Base-by-base conservation (phyloP, 2,329 filamentous ascomycete species). In the Calonectria pseudoturangicola region DNA sequence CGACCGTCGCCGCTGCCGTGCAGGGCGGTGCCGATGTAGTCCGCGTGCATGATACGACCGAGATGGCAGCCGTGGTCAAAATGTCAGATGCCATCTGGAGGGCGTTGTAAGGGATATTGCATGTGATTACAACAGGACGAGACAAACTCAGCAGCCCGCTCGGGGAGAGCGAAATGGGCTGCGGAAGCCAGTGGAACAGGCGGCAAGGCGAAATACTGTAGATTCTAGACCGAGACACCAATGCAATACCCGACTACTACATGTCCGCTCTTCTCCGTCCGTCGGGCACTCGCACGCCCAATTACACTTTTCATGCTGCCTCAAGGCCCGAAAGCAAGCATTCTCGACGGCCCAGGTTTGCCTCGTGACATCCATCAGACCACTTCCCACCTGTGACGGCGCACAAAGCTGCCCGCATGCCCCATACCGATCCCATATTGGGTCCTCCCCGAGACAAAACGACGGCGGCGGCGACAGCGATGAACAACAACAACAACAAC, bases 41-140 rank as follows among this genome's bases (percentile, higher is more conserved):
- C 56, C 89, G 97, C 65, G 95, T 99, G 50, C 97, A 99, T 85
- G 96, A 98, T 86, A 94, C 96, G 16, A 85, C 87, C 69, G 94
- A 97, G 86, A 98, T 98, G 96, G 88, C 85, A 48, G 90, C 95
- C 84, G 95, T 98, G 39, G 92, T 92, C 1, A 93, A 90, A 82
- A 96, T 98, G 92, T 92, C 95, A 10, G 96, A 98, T 89, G 96
- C 95, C n/a, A 95, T 98, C 68, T 98, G 94, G 91, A 89, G 94
- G 77, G 85, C 86, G 48, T 85, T 71, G 66, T 25, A 30, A 25
- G 21, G 51, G 48, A 50, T n/a, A 8, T 16, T 16, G 28, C n/a
- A 25, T 30, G 39, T 36, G 27, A 65, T 39, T 36, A 18, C 25
- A 45, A 18, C 10, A 21, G 45, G 16, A 15, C 10, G 21, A 30